Evolutionary conservation across 1,284 basidiomycete genomes (phyloP), one percentile per base, ranked within the genome.

Genomic region (Limonomyces culmigenus): DNA sequence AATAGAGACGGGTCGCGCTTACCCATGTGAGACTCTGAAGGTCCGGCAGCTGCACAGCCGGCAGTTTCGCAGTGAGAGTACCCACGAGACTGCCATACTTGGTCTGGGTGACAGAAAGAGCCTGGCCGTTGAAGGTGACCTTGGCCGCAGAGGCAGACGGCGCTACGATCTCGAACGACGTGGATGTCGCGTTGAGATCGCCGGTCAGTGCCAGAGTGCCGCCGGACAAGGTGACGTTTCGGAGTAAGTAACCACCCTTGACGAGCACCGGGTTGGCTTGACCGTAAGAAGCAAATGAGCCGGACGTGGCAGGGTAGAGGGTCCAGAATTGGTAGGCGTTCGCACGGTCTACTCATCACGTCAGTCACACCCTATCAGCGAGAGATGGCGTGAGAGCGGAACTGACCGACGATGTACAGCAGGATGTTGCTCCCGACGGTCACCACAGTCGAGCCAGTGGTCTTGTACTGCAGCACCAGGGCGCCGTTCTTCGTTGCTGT

Each of bases 251-350:
- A 0, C 63, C 62, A 1, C 65, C 65, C n/a, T 51, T 47, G 20
- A 66, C 53, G 12, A 65, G 46, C 3, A 59, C 50, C n/a, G 55
- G 30, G 30, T 11, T 32, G 10, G 8, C 8, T 17, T 8, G 8
- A 15, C 8, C 16, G 30, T 13, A 32, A 6, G 10, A 6, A 17
- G 30, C 30, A 15, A 32, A 16, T 8, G 49, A 33, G 15, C 61
- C 57, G 2, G 46, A 41, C 8, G 56, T 49, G 3, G 59, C 55
- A 2, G 58, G 62, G 37, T 66, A 54, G 40, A 66, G 48, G 19
- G 63, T 55, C 65, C 65, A 67, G 47, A 65, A 65, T 35, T 63
- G 51, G 43, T 66, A 67, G 3, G 66, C 65, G 27, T 55, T 61
- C 25, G 51, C 47, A 31, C 63, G 62, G 45, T 67, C 65, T 67